Evolutionary conservation across 164 flowering plant species (phyloP), one percentile per base, ranked within the genome.

Genomic region (Cinnamomum micranthum): DNA sequence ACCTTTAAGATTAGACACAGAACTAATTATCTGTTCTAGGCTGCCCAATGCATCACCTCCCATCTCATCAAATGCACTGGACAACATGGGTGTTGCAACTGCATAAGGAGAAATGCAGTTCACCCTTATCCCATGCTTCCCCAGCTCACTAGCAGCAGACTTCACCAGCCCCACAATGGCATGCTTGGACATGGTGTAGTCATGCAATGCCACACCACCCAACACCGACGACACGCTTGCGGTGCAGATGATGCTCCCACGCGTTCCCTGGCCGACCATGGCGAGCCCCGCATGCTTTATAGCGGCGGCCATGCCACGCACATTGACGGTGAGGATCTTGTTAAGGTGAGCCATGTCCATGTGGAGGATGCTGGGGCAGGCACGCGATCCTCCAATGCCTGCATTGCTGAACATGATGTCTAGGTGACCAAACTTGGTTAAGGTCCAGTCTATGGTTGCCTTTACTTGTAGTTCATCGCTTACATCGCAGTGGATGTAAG

Each of bases 181-280:
- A 72, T 72, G 74, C 67, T 59, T 62, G 6, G 65, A 62, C 10
- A 72, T 59, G 5, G 74, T n/a, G 51, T 72, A 60, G 50, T 41
- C 47, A 22, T 58, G 67, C 24, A 50, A 25, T 2, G 67, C 25
- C 1, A 27, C 27, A 11, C 65, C 74, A 6, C 74, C 65, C 25
- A 72, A 2, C 15, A 23, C 75, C 50, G 92, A 79, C 0, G 90
- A 78, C 20, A 90, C 88, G 63, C 97, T 92, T 63, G 85, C 73
- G 0, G 88, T 31, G 2, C 92, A 92, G 15, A 94, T 67, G 17
- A 94, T 90, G 0, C 87, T 71, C 3, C 96, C 97, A 50, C 83
- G 87, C 1, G 66, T 71, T 74, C 77, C 77, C 17, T n/a, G 33
- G 0, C 92, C 92, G 68, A 94, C 91, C 97, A 94, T 92, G 19